phyloP scores from a whole-genome alignment of 768 basidiomycete genomes.

The Russula compacta region DNA sequence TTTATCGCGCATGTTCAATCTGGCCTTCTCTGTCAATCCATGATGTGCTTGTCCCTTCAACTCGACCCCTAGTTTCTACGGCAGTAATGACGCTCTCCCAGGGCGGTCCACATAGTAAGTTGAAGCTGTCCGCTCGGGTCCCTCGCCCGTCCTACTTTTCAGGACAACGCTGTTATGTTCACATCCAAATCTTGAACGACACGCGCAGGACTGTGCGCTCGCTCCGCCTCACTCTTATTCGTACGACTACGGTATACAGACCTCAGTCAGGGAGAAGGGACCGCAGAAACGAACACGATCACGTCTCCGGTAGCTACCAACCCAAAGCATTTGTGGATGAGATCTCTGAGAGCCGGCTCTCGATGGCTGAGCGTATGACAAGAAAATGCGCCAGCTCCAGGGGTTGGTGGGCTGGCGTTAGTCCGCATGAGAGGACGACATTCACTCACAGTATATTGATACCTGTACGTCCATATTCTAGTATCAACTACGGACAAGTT shows the following conservation, averaged over 20 bases:
- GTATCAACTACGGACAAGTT: background rate
- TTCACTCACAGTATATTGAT: slow-evolving; percentile 64
- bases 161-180: slow-evolving; percentile 67
- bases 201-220: slow-evolving; percentile 60
- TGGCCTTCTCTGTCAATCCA: slow-evolving; percentile 68
- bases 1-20: slow-evolving; percentile 74
- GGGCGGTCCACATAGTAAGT: slow-evolving; percentile 41
- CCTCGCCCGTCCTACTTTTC: slow-evolving; percentile 74
- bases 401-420: slow-evolving; percentile 87
- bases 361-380: slow-evolving; percentile 52
- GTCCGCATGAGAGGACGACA: slow-evolving; percentile 46
- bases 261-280: slow-evolving; percentile 36
- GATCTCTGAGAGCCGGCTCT: slow-evolving; percentile 55
- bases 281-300: slow-evolving; percentile 20
- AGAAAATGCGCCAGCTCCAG: slow-evolving; percentile 69
- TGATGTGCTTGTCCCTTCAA: slow-evolving; percentile 48
- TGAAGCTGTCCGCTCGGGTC: slow-evolving; percentile 56
- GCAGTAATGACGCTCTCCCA: slow-evolving; percentile 47
- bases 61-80: slow-evolving; percentile 49
- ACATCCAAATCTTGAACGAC: slow-evolving; percentile 56
- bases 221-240: slow-evolving; percentile 52
- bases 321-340: slow-evolving; percentile 53
- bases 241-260: slow-evolving; percentile 58
- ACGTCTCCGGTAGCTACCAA: slow-evolving; percentile 53
- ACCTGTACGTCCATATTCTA: slow-evolving; percentile 48